phyloP scores from a whole-genome alignment of 768 basidiomycete genomes.

The Rhizopogon salebrosus region DNA sequence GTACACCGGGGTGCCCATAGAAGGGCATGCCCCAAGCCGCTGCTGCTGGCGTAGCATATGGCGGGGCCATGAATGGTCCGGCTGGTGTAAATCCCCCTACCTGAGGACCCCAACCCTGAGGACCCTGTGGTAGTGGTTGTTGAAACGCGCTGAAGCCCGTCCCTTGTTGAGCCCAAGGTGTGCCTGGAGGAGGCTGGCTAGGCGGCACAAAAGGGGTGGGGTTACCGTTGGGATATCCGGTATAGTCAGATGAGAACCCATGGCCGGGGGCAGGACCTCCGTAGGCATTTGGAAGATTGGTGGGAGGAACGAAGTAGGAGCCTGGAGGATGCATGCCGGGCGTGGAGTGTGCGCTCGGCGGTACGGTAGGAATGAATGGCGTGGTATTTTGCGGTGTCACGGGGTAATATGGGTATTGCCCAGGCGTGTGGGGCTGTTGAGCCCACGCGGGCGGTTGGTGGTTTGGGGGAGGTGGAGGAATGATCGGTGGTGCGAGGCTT shows the following conservation, averaged over 20 bases:
- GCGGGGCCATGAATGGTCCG: background rate
- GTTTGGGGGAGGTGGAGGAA: slow-evolving; percentile 24
- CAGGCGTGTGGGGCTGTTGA: slow-evolving; percentile 26
- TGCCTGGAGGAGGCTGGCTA: slow-evolving; percentile 12
- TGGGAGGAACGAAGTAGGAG: slow-evolving; percentile 27
- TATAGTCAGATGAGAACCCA: slow-evolving; percentile 24
- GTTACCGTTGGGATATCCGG: slow-evolving; percentile 24
- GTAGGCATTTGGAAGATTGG: slow-evolving; percentile 21
- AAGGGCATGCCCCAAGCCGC: slow-evolving; percentile 20
- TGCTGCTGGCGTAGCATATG: slow-evolving; percentile 18
- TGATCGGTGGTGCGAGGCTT: slow-evolving; percentile 27
- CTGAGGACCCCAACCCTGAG: slow-evolving; percentile 17
- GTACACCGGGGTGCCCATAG: background rate
- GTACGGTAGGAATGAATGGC: slow-evolving; percentile 34
- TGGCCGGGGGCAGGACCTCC: slow-evolving; percentile 7
- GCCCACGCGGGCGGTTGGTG: slow-evolving; percentile 30
- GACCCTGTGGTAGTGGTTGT: slow-evolving; percentile 27
- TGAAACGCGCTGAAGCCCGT: slow-evolving; percentile 25
- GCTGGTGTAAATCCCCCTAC: background rate
- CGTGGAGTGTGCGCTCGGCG: slow-evolving; percentile 21
- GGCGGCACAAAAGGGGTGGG: slow-evolving; percentile 22
- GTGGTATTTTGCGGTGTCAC: slow-evolving; percentile 32
- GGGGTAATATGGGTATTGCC: slow-evolving; percentile 35
- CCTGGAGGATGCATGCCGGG: slow-evolving; percentile 24
- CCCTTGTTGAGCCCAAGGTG: slow-evolving; percentile 15